These are phyloP conservation scores for Paxillus ammoniavirescens DNA, from an alignment of 768 basidiomycete species.

Conservation along the genomic window DNA sequence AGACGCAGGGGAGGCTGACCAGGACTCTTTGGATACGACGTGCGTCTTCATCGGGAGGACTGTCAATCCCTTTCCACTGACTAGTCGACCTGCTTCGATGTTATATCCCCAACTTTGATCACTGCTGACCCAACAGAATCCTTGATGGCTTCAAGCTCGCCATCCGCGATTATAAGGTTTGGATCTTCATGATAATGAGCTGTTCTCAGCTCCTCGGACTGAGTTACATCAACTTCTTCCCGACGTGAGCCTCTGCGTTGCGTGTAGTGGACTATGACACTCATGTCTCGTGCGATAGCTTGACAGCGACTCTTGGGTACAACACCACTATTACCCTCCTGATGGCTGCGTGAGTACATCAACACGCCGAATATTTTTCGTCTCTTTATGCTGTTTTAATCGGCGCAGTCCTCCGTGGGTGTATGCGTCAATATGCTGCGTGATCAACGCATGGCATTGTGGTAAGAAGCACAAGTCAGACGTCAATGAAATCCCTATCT, in stretches of 20 bases:
- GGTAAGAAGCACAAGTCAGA: conserved; percentile 21
- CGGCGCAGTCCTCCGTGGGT: conserved; percentile 59
- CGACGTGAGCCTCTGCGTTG: conserved; percentile 34
- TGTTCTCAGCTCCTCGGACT: conserved; percentile 51
- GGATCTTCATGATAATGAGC: conserved; percentile 52
- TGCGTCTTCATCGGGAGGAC: conserved; percentile 3
- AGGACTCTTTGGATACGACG: conserved; percentile 33
- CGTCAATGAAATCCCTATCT: not conserved
- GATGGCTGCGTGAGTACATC: conserved; percentile 50
- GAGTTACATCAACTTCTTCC: conserved; percentile 63
- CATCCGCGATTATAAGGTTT: conserved; percentile 52
- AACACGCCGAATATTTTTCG: not conserved
- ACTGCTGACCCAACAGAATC: conserved; percentile 33
- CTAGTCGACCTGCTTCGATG: not conserved
- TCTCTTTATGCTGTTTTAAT: not conserved
- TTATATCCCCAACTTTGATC: not conserved
- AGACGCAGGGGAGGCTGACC: conserved; percentile 66
- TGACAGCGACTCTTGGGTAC: conserved; percentile 62
- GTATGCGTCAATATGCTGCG: conserved; percentile 48
- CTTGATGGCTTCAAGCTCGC: conserved; percentile 54
- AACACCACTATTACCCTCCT: conserved; percentile 57
- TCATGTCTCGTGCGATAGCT: conserved; percentile 27
- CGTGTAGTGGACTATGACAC: not conserved
- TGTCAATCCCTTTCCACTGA: not conserved
- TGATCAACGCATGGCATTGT: conserved; percentile 56